Evolutionary conservation across 2,329 filamentous ascomycete genomes (phyloP), one percentile per base, ranked within the genome.

Genomic region (Venturia asperata): DNA sequence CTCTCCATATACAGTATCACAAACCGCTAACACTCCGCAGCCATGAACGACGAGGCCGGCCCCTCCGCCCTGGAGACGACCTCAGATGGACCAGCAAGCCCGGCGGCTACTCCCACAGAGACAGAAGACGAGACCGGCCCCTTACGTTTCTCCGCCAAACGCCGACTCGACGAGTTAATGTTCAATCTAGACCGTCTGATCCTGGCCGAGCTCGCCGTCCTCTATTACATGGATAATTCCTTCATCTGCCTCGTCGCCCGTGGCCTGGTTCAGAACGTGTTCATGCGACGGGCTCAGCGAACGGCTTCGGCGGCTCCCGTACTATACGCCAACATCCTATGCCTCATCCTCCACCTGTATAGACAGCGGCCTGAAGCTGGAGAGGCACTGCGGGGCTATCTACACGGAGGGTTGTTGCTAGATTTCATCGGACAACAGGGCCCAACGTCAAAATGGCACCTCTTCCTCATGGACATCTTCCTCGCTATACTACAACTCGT

Each of bases 181-280:
- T 79, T 81, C 65, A 80, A 82, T 69, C 73, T 87, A 55, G 85
- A 87, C 70, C 79, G 84, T 69, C 71, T 85, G 61, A 80, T 86
- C 65, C 87, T 85, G 74, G 81, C 84, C 72, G 78, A 87, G 75
- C 76, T 87, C 66, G 83, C 84, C 45, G 79, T 80, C 9, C 74
- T 86, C 66, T 87, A 87, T 73, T 84, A 87, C 72, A 80, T 86
- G 74, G 85, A 87, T 75, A 85, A 83, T 73, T 85, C 83, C 11
- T 80, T 85, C 70, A 74, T 84, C 67, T 79, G 83, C 67, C 82
- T 87, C 68, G 72, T 80, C 61, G 68, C 85, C 42, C 82, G 84
- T 63, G 80, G 80, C 64, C 70, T 84, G 45, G 75, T 84, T 34
- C 83, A 87, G 70, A 77, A 84, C 65, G 78, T 83, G 66, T 81